Evolutionary conservation across 202 grass and related monocot genomes (phyloP), one percentile per base, ranked within the genome.

Genomic region (Elaeis oleifera): DNA sequence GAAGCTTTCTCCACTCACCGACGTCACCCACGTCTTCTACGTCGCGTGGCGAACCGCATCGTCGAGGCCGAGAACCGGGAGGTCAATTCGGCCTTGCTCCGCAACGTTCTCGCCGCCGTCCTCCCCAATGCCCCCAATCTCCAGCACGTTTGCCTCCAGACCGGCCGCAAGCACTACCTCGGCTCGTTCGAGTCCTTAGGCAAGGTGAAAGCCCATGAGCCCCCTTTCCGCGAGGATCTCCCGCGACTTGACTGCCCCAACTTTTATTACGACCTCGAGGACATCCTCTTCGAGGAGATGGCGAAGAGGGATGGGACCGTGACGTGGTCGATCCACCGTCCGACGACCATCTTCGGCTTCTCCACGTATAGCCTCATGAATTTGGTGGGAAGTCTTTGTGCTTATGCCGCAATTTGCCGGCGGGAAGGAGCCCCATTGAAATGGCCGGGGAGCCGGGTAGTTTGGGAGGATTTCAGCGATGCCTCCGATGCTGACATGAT

Each of bases 101-200:
- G 65, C 52, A 68, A 68, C 52, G 65, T 68, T 19, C 65, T 68
- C 53, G 65, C 52, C 1, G 65, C 53, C n/a, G 51, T 68, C 28
- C 3, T 68, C 25, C 65, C 65, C 8, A 52, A 17, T 3, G 51
- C 27, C 15, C 17, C 53, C 3, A 44, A 56, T 18, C 65, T 68
- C 27, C 65, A 56, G 65, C 65, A 68, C 26, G 13, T 68, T n/a
- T 68, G 65, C 65, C 51, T 68, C 9, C 65, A 56, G 65, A 68
- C 65, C 65, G 65, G 52, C 51, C 65, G 65, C 52, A 52, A 68
- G 22, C 53, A 68, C 21, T 68, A 68, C 53, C 27, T 44, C 8
- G 65, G 65, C 6, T 53, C 65, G 18, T 44, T 44, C 9, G 50
- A 52, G 3, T 19, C 18, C 2, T 2, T 27, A 51, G 53, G 51